phyloP scores from a whole-genome alignment of 1,284 basidiomycete species.

The Apiotrichum gamsii region DNA sequence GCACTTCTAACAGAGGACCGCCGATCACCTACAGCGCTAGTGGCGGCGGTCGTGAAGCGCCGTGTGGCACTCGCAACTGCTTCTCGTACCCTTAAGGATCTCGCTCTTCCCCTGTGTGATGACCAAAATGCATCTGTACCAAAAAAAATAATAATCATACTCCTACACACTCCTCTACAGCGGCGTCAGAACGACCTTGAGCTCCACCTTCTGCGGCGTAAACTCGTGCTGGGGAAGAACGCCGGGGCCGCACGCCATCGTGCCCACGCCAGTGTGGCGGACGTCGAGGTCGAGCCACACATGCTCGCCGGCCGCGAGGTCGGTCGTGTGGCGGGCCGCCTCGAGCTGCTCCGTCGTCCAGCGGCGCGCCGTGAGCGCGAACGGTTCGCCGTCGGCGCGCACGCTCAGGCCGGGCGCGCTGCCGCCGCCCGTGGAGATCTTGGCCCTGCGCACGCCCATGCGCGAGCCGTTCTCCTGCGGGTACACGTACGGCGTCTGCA shows the following conservation, averaged over 20 bases:
- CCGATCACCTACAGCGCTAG: too few relatives aligned
- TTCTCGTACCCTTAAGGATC: too few relatives aligned
- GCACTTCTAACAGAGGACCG: too few relatives aligned
- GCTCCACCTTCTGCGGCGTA: neutral
- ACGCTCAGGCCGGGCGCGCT: neutral
- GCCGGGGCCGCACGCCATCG: constrained; percentile 17
- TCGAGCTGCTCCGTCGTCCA: constrained; percentile 20
- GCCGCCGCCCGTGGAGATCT: neutral
- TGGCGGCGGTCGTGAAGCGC: too few relatives aligned
- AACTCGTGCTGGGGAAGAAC: constrained; percentile 2
- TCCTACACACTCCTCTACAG: too few relatives aligned
- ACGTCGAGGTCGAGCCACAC: constrained; percentile 21
- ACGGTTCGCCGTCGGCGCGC: neutral
- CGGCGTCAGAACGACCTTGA: neutral
- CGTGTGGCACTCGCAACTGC: too few relatives aligned
- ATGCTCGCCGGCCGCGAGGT: constrained; percentile 12
- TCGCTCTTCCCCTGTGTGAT: too few relatives aligned
- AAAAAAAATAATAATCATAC: too few relatives aligned
- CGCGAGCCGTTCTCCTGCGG: constrained; percentile 23
- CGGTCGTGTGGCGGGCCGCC: constrained; percentile 13
- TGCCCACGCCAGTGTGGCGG: constrained; percentile 14
- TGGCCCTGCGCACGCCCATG: constrained; percentile 13
- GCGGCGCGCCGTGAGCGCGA: constrained; percentile 13
- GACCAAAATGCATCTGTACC: too few relatives aligned
- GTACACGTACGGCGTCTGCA: constrained; percentile 20